phyloP scores from a whole-genome alignment of 176 grass and related monocot genomes.

The Carex littledalei region DNA sequence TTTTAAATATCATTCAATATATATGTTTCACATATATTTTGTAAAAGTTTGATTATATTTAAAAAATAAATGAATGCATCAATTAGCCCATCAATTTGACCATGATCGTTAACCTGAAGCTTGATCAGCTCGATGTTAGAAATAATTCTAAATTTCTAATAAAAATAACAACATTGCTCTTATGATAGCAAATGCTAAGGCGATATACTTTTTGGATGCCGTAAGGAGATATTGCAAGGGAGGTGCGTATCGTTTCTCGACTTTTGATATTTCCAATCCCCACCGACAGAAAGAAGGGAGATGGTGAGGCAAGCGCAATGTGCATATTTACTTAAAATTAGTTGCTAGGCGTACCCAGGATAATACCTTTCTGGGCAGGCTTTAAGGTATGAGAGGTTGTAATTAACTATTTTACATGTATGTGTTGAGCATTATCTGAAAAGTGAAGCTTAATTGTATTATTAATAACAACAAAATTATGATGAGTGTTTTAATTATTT shows the following conservation, averaged over 20 bases:
- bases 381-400: not conserved
- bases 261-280: not conserved
- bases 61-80: not conserved
- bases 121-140: not conserved
- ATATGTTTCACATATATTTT: not conserved
- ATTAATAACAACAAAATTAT: not conserved
- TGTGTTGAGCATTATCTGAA: not conserved
- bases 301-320: not conserved
- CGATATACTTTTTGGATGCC: not conserved
- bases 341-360: not conserved
- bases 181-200: not conserved
- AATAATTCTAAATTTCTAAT: not conserved
- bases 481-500: not conserved
- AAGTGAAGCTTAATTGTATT: not conserved
- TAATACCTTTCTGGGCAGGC: not conserved
- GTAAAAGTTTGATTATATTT: not conserved
- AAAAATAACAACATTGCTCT: not conserved
- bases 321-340: constrained; percentile 13
- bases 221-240: not conserved
- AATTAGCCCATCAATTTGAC: not conserved
- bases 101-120: not conserved
- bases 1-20: not conserved
- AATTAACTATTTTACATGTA: not conserved
- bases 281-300: constrained; percentile 15
- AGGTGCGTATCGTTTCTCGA: not conserved